Percentiles rank a stretch among this genome's conserved stretches.
Conservation (phyloP, 257 asterid genomes). For the Echium plantagineum region DNA sequence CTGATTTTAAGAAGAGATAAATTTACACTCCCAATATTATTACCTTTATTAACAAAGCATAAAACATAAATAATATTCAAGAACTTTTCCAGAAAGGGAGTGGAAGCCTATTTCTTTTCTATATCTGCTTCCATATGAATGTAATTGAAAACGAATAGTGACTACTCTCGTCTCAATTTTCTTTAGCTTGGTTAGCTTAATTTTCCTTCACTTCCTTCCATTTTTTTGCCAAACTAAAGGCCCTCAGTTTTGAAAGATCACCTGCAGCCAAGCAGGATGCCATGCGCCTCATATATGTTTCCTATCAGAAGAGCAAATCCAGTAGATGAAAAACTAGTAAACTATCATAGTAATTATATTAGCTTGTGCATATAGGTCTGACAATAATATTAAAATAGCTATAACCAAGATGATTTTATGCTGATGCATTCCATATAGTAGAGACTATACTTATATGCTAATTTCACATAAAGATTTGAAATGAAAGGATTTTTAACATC, state of each 20-base stretch:
- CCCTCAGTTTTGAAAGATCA: constrained; percentile 18
- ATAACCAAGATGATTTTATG: not conserved
- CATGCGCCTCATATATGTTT: constrained; percentile 77
- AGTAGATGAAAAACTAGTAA: not conserved
- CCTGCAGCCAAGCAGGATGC: constrained; percentile 84
- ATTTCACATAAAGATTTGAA: too few species aligned
- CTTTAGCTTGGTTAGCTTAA: constrained; percentile 5
- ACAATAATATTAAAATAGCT: not conserved
- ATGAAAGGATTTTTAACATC: too few species aligned
- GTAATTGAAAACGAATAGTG: not conserved
- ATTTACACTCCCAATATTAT: not conserved
- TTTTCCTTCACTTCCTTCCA: constrained; percentile 6
- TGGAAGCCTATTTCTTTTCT: not conserved
- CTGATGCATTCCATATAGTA: too few species aligned
- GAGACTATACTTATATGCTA: too few species aligned
- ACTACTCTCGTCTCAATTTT: not conserved
- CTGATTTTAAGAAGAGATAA: constrained; percentile 6
- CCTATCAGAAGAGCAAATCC: constrained; percentile 35
- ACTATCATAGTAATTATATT: not conserved
- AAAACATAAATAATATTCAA: not conserved
- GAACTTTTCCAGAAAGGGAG: not conserved
- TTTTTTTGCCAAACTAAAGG: not conserved
- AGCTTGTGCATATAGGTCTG: not conserved
- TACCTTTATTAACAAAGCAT: not conserved
- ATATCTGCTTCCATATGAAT: not conserved